Conservation (phyloP, 1,284 basidiomycete species). For the Trametes pubescens region DNA sequence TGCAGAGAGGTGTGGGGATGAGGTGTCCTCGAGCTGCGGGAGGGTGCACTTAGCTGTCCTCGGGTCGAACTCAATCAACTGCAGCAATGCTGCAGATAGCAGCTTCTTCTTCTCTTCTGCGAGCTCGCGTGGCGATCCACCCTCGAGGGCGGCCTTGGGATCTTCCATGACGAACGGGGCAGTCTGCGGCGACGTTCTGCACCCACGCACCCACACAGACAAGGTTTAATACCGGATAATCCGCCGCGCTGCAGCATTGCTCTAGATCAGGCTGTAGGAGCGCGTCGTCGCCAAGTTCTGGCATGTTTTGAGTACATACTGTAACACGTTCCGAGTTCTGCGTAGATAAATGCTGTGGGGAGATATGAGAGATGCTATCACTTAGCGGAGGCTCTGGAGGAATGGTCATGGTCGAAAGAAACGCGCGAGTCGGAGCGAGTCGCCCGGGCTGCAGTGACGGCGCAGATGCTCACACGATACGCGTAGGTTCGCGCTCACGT, state of each 20-base stretch:
- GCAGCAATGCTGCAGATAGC: slow-evolving; percentile 21
- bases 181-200: neutral
- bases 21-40: neutral
- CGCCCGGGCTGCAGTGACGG: too few species aligned
- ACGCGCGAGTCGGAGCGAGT: too few species aligned
- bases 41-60: slow-evolving; percentile 1
- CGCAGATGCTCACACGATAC: too few species aligned
- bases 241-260: neutral
- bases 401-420: too few species aligned
- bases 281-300: too few species aligned
- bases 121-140: neutral
- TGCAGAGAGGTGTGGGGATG: neutral
- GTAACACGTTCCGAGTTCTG: too few species aligned
- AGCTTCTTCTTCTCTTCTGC: slow-evolving; percentile 15
- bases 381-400: too few species aligned
- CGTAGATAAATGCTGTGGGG: too few species aligned
- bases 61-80: slow-evolving; percentile 20
- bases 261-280: too few species aligned
- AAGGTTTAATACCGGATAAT: slow-evolving; percentile 7
- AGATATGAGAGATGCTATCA: too few species aligned
- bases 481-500: too few species aligned
- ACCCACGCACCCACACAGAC: slow-evolving; percentile 3
- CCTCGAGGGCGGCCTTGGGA: slow-evolving; percentile 9
- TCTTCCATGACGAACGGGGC: slow-evolving; percentile 9
- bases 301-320: too few species aligned